Conservation (phyloP, 2,329 filamentous ascomycete species). For the Stachybotrys elegans region DNA sequence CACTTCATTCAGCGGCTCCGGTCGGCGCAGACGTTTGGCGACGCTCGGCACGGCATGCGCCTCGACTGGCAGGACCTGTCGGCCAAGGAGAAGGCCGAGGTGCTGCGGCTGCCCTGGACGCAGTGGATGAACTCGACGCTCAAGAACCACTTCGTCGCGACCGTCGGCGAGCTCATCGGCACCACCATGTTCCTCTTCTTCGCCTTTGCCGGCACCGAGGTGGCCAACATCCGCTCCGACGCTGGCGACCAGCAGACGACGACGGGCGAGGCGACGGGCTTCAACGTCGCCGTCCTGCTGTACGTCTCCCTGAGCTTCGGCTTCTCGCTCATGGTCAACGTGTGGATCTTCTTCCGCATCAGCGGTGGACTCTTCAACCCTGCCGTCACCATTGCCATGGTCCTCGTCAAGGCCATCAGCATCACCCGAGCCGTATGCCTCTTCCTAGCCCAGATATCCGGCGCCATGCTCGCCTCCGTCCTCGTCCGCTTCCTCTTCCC, state of each 20-base stretch:
- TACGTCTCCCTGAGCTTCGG: constrained; percentile 38
- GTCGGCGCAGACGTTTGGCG: not conserved
- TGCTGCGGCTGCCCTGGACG: constrained; percentile 38
- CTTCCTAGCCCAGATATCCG: constrained; percentile 47
- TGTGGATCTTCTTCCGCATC: constrained; percentile 43
- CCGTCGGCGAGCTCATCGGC: constrained; percentile 33
- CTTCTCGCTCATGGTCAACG: constrained; percentile 39
- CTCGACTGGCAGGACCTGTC: constrained; percentile 34
- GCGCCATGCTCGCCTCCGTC: constrained; percentile 36
- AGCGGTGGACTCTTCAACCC: constrained; percentile 33
- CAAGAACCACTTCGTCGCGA: constrained; percentile 38
- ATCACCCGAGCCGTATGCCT: constrained; percentile 39
- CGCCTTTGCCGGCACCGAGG: constrained; percentile 34
- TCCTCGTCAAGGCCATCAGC: constrained; percentile 43
- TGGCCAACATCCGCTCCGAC: constrained; percentile 32
- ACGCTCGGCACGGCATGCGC: constrained; percentile 13
- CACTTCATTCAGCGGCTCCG: not conserved
- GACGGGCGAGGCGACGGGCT: constrained; percentile 35
- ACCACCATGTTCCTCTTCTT: constrained; percentile 40
- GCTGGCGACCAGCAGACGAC: constrained; percentile 28
- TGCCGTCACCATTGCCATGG: constrained; percentile 44
- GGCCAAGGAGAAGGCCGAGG: constrained; percentile 33
- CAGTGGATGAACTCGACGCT: constrained; percentile 42
- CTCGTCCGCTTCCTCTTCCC: constrained; percentile 38
- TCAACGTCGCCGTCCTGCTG: constrained; percentile 35